These are phyloP conservation scores for Diatrype stigma DNA, from an alignment of 2,329 filamentous ascomycete species.

Conservation along the genomic window DNA sequence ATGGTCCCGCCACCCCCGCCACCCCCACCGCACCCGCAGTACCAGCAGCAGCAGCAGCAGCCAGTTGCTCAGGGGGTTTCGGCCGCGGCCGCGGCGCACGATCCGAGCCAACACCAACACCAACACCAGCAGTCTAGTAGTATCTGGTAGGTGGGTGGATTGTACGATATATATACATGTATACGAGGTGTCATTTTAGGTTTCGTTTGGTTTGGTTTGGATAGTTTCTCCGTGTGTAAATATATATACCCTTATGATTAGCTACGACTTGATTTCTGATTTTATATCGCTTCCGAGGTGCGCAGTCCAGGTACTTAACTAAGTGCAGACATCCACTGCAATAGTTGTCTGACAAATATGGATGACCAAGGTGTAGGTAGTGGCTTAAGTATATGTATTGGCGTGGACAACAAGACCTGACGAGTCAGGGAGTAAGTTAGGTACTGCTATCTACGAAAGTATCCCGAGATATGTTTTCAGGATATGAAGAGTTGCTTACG, in stretches of 20 bases:
- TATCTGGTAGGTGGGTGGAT: neutral
- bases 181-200: neutral
- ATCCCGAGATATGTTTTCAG: too few relatives aligned
- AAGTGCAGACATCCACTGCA: too few relatives aligned
- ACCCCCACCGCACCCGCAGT: constrained; percentile 3
- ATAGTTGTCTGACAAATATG: too few relatives aligned
- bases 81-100: neutral
- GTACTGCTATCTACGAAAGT: too few relatives aligned
- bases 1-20: constrained; percentile 17
- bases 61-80: neutral
- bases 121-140: neutral
- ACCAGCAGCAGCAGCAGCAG: neutral
- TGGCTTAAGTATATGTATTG: too few relatives aligned
- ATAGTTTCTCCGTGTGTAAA: neutral
- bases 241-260: neutral
- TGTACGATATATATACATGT: neutral
- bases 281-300: too few relatives aligned
- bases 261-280: neutral
- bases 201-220: neutral
- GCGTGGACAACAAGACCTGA: too few relatives aligned
- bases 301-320: too few relatives aligned
- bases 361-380: too few relatives aligned
- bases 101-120: neutral
- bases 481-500: too few relatives aligned
- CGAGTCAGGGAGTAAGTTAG: too few relatives aligned